Percentiles rank a stretch among this genome's conserved stretches.
phyloP scores from a whole-genome alignment of 352 stramenopile genomes.

The Thalassiosira hispida region DNA sequence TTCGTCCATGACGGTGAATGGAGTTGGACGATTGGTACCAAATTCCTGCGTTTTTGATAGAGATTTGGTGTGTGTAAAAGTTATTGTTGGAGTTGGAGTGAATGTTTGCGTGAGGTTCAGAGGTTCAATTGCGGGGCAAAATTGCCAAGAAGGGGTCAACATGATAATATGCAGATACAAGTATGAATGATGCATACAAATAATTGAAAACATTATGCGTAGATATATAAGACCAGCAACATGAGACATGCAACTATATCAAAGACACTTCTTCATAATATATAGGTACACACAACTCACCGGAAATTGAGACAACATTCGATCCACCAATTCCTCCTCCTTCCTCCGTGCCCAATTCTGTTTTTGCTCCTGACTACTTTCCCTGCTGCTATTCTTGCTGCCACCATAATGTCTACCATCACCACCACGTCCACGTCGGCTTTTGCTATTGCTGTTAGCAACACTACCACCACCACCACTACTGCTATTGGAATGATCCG shows the following conservation, averaged over 20 bases:
- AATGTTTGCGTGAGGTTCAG: no score
- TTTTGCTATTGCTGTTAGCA: neutral
- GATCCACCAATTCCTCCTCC: slow-evolving; percentile 71
- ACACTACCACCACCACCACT: neutral
- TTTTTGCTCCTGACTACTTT: slow-evolving; percentile 32
- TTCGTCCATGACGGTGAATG: slow-evolving; percentile 51
- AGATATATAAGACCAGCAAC: no score
- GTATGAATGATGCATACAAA: neutral
- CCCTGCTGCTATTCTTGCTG: neutral
- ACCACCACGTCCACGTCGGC: neutral
- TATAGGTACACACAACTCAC: slow-evolving; percentile 32
- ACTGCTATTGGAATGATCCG: slow-evolving; percentile 5
- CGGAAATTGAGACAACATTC: slow-evolving; percentile 81
- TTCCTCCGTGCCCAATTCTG: slow-evolving; percentile 32
- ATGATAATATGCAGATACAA: neutral
- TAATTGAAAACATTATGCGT: no score
- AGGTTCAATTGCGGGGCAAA: no score
- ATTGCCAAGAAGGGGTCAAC: no score
- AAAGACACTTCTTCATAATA: neutral
- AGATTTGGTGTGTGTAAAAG: no score
- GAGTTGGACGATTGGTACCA: slow-evolving; percentile 59
- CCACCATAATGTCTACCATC: neutral
- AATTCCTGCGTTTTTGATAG: slow-evolving; percentile 38
- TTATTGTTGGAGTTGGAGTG: no score
- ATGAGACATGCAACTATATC: no score